Evolutionary conservation across 495 filamentous ascomycete species (phyloP), one percentile per base, ranked within the genome.

Genomic region (Chlorociboria aeruginascens): DNA sequence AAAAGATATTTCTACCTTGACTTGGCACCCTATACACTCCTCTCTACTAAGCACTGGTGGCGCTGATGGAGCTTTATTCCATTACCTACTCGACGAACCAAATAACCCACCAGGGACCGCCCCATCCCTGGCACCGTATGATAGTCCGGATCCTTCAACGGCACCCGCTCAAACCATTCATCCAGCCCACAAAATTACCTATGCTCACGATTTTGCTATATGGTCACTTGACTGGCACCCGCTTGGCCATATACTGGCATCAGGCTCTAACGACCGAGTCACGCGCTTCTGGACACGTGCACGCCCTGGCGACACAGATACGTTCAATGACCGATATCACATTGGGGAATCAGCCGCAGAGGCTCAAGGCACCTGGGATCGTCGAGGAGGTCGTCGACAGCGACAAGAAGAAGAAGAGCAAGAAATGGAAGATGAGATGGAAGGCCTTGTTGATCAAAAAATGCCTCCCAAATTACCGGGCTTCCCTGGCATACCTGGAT

Each of bases 201-300:
- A 82, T 50, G 92, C 92, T 1, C 92, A 98, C 56, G 86, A 89
- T 34, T 89, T 86, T 54, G 83, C 89, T 8, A 90, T 98, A 48
- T 98, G 92, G 92, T 89, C 88, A 3, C 71, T 98, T 17, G 88
- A 95, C 69, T 98, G 92, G 86, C 92, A 98, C 58, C 92, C 92
- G 1, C 70, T 96, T 0, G 92, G 92, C 16, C 92, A 98, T 57
- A 90, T 98, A 50, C 74, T 98, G 25, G 88, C 89, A n/a, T 94
- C 92, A n/a, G 92, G 92, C 4, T 95, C 90, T 2, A 98, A 98
- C 62, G 92, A 98, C 64, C 83, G 90, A 40, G 86, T 93, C 39
- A 96, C 92, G 7, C 79, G 90, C 32, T 98, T 98, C 69, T 98
- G 92, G 92, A 85, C 87, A 11, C 79, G 92, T 14, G 71, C 85